Evolutionary conservation across 106 monocot genomes (phyloP).

Genomic region (Amphibolis antarctica): DNA sequence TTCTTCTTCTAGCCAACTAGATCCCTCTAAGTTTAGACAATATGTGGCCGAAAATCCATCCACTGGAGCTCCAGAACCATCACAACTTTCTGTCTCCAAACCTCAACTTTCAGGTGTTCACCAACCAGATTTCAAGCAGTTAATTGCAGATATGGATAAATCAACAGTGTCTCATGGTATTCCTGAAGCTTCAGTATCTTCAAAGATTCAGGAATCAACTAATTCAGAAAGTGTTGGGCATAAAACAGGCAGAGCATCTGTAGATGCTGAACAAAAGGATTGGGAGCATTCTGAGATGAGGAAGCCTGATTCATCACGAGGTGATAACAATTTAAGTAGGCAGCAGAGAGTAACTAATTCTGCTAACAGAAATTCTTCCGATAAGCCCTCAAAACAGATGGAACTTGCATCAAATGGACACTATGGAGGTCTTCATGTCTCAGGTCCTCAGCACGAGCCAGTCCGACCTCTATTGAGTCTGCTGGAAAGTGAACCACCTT

Average conservation of each 20-base stretch:
- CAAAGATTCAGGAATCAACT: slow-evolving; percentile 35
- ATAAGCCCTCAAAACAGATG: slow-evolving; percentile 47
- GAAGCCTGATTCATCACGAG: slow-evolving; percentile 32
- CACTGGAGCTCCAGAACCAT: slow-evolving; percentile 22
- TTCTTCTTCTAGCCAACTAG: slow-evolving; percentile 39
- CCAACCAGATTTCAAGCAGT: slow-evolving; percentile 30
- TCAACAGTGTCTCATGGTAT: slow-evolving; percentile 10
- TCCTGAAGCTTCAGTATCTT: slow-evolving; percentile 29
- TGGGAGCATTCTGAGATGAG: slow-evolving; percentile 29
- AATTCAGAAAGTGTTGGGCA: slow-evolving; percentile 22
- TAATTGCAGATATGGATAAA: slow-evolving; percentile 28
- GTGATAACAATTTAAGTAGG: slow-evolving; percentile 28
- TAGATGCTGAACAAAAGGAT: slow-evolving; percentile 26
- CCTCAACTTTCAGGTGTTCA: slow-evolving; percentile 28
- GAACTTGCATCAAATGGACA: slow-evolving; percentile 44
- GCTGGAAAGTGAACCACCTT: slow-evolving; percentile 88
- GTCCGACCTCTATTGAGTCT: slow-evolving; percentile 79
- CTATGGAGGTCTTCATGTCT: slow-evolving; percentile 11
- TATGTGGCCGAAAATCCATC: slow-evolving; percentile 20
- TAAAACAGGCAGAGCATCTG: slow-evolving; percentile 13
- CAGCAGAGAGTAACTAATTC: slow-evolving; percentile 36
- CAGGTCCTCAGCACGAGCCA: slow-evolving; percentile 39
- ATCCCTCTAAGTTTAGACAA: slow-evolving; percentile 29
- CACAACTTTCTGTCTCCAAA: slow-evolving; percentile 16
- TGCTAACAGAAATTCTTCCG: slow-evolving; percentile 57